These are phyloP conservation scores for Nakataea oryzae DNA, from an alignment of 2,329 filamentous ascomycete species.

Conservation along the genomic window DNA sequence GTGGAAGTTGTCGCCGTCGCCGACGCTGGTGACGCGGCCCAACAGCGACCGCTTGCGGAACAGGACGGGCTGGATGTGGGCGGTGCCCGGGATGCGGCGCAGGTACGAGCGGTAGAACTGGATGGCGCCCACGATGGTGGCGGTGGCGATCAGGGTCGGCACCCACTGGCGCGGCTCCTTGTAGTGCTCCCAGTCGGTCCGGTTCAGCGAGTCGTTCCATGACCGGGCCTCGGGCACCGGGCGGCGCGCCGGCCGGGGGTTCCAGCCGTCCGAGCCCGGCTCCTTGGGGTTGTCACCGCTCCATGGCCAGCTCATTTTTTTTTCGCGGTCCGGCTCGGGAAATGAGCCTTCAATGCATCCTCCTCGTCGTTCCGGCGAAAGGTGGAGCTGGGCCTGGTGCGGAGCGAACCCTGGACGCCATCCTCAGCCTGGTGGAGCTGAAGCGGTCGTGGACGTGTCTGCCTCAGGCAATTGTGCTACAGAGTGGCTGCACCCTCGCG, in stretches of 20 bases:
- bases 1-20: slow-evolving; percentile 93
- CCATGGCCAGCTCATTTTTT: slow-evolving; percentile 1
- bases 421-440: neutral
- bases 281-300: neutral
- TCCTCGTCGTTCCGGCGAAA: neutral
- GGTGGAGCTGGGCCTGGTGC: neutral
- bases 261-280: neutral
- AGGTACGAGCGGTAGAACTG: slow-evolving; percentile 66
- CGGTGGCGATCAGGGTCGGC: slow-evolving; percentile 42
- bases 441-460: neutral
- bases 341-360: neutral
- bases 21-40: slow-evolving; percentile 83
- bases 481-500: too few species aligned
- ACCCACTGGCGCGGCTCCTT: slow-evolving; percentile 43
- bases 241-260: neutral
- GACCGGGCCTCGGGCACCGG: slow-evolving; percentile 13
- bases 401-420: neutral
- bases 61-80: slow-evolving; percentile 62
- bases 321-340: neutral
- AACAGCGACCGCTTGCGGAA: slow-evolving; percentile 70
- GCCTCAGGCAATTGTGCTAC: neutral
- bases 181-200: slow-evolving; percentile 42
- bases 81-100: slow-evolving; percentile 70
- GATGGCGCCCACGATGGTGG: slow-evolving; percentile 40
- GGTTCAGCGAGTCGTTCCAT: slow-evolving; percentile 31